Evolutionary conservation across 768 basidiomycete genomes (phyloP).

Genomic region (Rhizopogon vesiculosus): DNA sequence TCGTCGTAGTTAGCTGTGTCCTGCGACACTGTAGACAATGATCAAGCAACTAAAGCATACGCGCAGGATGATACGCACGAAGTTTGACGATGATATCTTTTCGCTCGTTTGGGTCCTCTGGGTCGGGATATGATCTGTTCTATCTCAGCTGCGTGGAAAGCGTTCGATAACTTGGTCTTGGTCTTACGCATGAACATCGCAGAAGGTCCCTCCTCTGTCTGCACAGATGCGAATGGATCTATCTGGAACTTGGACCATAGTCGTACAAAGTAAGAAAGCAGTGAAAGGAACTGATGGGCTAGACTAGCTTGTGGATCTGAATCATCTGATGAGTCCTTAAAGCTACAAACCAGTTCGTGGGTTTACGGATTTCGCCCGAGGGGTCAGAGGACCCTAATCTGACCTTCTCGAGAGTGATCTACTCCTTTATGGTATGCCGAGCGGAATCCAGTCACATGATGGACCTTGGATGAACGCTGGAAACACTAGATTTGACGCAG

Average conservation of each 20-base stretch:
- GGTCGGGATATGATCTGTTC: conserved; percentile 68
- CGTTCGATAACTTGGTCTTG: neutral
- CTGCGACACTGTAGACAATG: conserved; percentile 62
- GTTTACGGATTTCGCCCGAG: too few relatives aligned
- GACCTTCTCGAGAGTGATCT: too few relatives aligned
- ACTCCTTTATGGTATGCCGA: too few relatives aligned
- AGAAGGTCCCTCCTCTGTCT: conserved; percentile 90
- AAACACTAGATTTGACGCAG: too few relatives aligned
- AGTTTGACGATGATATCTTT: conserved; percentile 91
- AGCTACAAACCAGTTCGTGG: neutral
- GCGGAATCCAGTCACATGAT: too few relatives aligned
- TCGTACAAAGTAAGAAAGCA: neutral
- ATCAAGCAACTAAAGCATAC: neutral
- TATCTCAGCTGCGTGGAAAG: neutral
- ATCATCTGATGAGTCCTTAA: neutral
- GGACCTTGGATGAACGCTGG: too few relatives aligned
- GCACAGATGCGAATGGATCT: conserved; percentile 82
- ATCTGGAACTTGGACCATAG: conserved; percentile 46
- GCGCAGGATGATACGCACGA: conserved; percentile 35
- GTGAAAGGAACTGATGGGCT: neutral
- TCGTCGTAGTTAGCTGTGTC: conserved; percentile 86
- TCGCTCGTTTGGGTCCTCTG: conserved; percentile 50
- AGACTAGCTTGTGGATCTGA: too few relatives aligned
- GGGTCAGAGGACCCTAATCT: too few relatives aligned
- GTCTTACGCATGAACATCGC: conserved; percentile 79